Conservation (phyloP, 768 basidiomycete genomes). For the Pleurotus salmoneostramineus region DNA sequence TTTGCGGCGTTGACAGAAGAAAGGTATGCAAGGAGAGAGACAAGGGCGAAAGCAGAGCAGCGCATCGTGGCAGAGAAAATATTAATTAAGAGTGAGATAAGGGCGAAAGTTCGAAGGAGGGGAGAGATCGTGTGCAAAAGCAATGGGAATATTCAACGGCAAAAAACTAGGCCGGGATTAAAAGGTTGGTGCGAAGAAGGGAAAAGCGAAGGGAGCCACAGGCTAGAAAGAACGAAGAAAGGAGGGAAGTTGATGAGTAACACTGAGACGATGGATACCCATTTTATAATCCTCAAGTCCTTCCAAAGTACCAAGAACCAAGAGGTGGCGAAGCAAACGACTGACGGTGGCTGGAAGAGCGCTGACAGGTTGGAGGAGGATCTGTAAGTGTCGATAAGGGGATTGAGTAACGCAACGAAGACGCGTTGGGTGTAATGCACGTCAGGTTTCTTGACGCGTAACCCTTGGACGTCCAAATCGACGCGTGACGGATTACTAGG, state of each 20-base stretch:
- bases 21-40: neutral
- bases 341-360: neutral
- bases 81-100: neutral
- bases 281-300: neutral
- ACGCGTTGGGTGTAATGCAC: neutral
- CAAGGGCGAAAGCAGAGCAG: constrained; percentile 1
- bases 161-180: neutral
- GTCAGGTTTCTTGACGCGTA: too few species aligned
- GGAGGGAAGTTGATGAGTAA: neutral
- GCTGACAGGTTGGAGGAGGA: neutral
- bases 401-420: neutral
- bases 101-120: neutral
- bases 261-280: neutral
- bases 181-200: neutral
- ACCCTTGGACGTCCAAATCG: too few species aligned
- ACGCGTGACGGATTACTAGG: too few species aligned
- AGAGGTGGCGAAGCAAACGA: neutral
- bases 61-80: neutral
- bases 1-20: neutral
- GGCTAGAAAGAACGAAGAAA: neutral
- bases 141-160: neutral
- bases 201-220: neutral
- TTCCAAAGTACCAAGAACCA: neutral
- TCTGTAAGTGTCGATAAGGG: neutral
- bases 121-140: neutral